These are phyloP conservation scores for Carpinus fangiana DNA, from an alignment of 306 rosid species.

Conservation along the genomic window DNA sequence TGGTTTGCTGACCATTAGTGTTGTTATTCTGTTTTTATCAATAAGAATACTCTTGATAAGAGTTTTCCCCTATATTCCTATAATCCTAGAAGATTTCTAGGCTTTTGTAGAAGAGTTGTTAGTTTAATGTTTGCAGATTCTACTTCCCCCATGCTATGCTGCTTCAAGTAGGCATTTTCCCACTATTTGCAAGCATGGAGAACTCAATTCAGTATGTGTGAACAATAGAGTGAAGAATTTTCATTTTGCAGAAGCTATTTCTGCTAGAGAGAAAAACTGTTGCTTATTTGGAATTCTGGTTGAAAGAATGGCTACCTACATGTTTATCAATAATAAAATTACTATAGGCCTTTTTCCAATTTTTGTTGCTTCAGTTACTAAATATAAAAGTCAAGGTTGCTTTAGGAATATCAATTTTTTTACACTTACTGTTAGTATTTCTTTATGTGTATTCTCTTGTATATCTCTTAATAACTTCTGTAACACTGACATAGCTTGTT, in stretches of 20 bases:
- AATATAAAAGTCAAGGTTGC: slow-evolving; percentile 1
- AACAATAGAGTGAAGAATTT: neutral
- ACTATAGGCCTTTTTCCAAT: neutral
- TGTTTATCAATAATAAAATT: neutral
- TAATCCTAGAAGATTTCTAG: no score
- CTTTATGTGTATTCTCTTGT: neutral
- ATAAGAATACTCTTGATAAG: no score
- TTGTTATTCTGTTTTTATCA: no score
- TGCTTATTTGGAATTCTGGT: neutral
- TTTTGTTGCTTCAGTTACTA: slow-evolving; percentile 9
- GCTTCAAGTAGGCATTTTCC: neutral
- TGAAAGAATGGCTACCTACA: slow-evolving; percentile 14
- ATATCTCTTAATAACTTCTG: slow-evolving; percentile 19
- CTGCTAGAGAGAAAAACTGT: neutral
- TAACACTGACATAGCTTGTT: slow-evolving; percentile 27
- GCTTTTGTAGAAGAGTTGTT: no score
- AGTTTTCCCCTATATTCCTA: no score
- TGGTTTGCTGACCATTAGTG: no score
- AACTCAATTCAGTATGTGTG: neutral
- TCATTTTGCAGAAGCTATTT: neutral
- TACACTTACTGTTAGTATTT: neutral
- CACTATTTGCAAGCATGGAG: neutral
- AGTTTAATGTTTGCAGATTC: no score
- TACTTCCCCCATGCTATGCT: no score
- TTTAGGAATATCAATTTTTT: slow-evolving; percentile 13